Evolutionary conservation across 306 rosid species (phyloP).

Genomic region (Corylus avellana): DNA sequence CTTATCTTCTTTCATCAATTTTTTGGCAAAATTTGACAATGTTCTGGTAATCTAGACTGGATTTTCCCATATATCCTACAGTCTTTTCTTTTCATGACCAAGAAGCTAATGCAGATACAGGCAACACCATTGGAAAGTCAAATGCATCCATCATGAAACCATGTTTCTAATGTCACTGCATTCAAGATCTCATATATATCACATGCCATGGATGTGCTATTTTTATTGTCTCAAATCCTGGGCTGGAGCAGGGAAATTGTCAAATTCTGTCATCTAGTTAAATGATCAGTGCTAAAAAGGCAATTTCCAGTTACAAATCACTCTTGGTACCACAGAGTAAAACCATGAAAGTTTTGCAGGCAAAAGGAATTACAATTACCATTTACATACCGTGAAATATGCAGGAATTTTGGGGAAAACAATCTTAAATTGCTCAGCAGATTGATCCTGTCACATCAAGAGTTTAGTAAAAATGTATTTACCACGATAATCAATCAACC

Average conservation of each 20-base stretch:
- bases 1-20: not conserved
- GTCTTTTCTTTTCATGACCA: not conserved
- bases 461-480: conserved; percentile 7
- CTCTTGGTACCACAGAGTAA: not conserved
- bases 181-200: not conserved
- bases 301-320: not conserved
- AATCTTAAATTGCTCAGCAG: conserved; percentile 72
- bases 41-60: not conserved
- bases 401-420: conserved; percentile 68
- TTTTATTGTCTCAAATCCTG: not conserved
- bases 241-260: not conserved
- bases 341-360: conserved; percentile 2
- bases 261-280: not conserved
- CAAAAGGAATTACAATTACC: not conserved
- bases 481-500: not conserved
- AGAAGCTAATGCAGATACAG: not conserved
- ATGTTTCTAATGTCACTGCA: not conserved
- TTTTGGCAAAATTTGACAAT: not conserved
- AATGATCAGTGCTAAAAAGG: not conserved
- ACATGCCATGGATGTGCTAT: not conserved
- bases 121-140: not conserved
- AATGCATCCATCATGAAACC: not conserved
- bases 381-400: conserved; percentile 65
- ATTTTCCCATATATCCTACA: not conserved
- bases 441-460: conserved; percentile 50